Evolutionary conservation across 805 yeast species (phyloP), one percentile per base, ranked within the genome.

Genomic region (Candida insectorum): DNA sequence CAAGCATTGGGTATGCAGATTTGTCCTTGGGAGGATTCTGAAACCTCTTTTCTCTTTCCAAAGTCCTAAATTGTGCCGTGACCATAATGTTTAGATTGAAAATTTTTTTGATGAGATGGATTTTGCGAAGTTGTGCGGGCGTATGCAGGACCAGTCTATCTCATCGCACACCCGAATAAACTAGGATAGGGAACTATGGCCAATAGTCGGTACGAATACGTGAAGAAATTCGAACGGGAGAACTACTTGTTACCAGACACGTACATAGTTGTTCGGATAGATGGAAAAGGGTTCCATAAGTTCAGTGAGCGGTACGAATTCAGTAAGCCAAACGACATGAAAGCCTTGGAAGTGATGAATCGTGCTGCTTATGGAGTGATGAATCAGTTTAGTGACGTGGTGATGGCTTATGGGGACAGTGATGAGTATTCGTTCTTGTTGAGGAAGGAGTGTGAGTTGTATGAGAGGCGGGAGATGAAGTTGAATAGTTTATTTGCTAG

Each of bases 211-310:
- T 91, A 73, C 54, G 96, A 89, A 54, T 93, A 91, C 54, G 97
- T 89, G 27, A 80, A 77, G 47, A 60, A 62, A 34, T 93, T 86
- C 57, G 98, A 93, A 56, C 64, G 75, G 20, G 91, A 85, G 37
- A 77, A 77, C 44, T 60, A 62, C 19, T 68, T 93, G 4, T 69
- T 93, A 0, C 96, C 89, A 2, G 82, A 86, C 37, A 78, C 94
- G 0, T 81, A 80, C 57, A 79, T 93, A 6, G 81, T 93, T 7
- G 75, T 93, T 3, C 69, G 98, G 26, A 78, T 93, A 0, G 98
- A 93, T 51, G 98, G 98, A 1, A 75, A 93, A 43, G 95, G 96
- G 16, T 93, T 93, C 55, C 98, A 93, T 60, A 81, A 78, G 47
- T 82, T 93, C 47, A 79, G 95, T 2, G 71, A 71, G 23, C 60